These are phyloP conservation scores for Trichoderma oligosporum DNA, from an alignment of 2,329 filamentous ascomycete genomes.

Conservation along the genomic window DNA sequence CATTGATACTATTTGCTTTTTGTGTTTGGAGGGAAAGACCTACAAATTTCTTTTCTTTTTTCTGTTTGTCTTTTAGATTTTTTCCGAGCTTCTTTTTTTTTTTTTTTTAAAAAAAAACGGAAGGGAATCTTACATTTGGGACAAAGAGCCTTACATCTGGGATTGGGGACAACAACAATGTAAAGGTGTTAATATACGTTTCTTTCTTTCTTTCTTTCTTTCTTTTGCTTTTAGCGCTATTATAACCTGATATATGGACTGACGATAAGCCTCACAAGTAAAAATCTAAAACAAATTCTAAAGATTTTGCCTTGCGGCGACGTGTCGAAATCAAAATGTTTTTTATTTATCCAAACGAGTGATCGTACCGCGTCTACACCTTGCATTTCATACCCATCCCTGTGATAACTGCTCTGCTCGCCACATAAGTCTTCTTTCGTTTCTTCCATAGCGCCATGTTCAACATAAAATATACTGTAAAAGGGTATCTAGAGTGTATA, in stretches of 20 bases:
- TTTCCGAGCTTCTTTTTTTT: neutral
- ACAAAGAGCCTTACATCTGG: neutral
- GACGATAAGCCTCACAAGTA: neutral
- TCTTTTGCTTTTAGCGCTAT: neutral
- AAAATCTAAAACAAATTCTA: neutral
- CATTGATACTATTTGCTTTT: neutral
- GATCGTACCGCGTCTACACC: constrained; percentile 10
- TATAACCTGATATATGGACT: neutral
- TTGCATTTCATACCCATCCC: neutral
- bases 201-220: neutral
- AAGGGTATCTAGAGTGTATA: constrained; percentile 19
- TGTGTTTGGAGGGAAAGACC: neutral
- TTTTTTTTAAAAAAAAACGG: neutral
- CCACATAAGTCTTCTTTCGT: neutral
- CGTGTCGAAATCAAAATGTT: constrained; percentile 12
- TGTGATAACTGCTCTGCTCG: neutral
- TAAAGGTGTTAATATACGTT: no score
- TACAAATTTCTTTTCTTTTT: neutral
- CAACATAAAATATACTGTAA: constrained; percentile 14
- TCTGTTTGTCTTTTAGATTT: neutral
- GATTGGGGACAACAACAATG: neutral
- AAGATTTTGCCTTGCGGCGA: constrained; percentile 11
- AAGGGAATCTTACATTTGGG: neutral
- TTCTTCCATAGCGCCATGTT: constrained; percentile 6
- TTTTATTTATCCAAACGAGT: constrained; percentile 10